Evolutionary conservation across 2,329 filamentous ascomycete genomes (phyloP).

Genomic region (Aspergillus novoparasiticus): DNA sequence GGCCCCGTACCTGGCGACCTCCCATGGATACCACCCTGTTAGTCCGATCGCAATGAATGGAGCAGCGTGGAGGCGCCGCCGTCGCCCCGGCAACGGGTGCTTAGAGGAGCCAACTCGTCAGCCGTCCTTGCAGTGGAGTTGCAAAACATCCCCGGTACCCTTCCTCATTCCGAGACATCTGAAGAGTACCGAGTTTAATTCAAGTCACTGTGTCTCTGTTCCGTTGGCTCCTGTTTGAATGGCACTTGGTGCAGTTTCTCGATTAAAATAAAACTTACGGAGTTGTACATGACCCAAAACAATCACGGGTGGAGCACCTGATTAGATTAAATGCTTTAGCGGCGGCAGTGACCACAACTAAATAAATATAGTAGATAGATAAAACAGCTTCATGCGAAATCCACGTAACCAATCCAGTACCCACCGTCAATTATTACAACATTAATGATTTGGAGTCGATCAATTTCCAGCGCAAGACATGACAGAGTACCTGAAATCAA

Average conservation of each 20-base stretch:
- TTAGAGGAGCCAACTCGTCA: background rate
- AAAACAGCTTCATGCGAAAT: background rate
- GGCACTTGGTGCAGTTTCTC: background rate
- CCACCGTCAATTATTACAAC: background rate
- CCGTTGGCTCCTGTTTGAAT: background rate
- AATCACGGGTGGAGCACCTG: conserved; percentile 3
- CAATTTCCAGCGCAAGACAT: background rate
- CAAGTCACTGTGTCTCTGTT: background rate
- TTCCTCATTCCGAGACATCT: background rate
- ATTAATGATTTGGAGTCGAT: background rate
- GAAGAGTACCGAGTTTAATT: background rate
- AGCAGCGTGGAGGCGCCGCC: conserved; percentile 1
- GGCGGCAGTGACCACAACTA: background rate
- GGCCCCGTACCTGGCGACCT: background rate
- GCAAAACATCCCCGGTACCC: background rate
- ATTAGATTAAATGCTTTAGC: background rate
- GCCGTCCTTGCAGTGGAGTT: background rate
- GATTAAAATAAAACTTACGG: background rate
- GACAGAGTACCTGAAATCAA: background rate
- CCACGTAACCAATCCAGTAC: background rate
- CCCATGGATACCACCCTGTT: conserved; percentile 1
- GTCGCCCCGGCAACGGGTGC: conserved; percentile 4
- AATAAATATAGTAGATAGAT: background rate
- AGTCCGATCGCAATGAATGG: conserved; percentile 5
- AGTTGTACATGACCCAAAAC: background rate